Percentiles rank a stretch among this genome's conserved stretches.
Conservation (phyloP, 108 stramenopile genomes). For the Cyclotella atomus region DNA sequence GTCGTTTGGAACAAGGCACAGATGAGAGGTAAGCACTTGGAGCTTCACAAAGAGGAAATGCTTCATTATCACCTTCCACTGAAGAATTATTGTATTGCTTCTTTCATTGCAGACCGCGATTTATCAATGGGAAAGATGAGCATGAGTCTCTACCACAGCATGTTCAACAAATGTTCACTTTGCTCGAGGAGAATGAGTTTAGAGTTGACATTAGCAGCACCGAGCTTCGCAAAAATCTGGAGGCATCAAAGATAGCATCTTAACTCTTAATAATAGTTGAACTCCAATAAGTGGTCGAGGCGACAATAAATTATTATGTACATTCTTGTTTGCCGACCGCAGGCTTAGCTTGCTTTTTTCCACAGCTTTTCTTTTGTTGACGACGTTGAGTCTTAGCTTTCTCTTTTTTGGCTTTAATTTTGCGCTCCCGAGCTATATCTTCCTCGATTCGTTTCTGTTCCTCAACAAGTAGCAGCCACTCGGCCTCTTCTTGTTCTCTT, state of each 20-base stretch:
- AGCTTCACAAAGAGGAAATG: too few relatives aligned
- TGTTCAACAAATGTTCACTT: slow-evolving; percentile 67
- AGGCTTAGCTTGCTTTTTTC: too few relatives aligned
- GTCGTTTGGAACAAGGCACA: slow-evolving; percentile 66
- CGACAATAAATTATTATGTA: too few relatives aligned
- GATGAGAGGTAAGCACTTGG: slow-evolving; percentile 29
- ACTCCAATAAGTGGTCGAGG: too few relatives aligned
- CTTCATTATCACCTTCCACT: too few relatives aligned
- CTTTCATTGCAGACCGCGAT: slow-evolving; percentile 23
- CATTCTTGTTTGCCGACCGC: too few relatives aligned
- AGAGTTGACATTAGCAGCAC: slow-evolving; percentile 80
- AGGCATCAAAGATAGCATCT: too few relatives aligned
- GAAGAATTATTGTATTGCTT: too few relatives aligned
- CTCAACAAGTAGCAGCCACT: slow-evolving; percentile 60
- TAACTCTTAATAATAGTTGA: too few relatives aligned
- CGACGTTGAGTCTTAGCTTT: slow-evolving; percentile 19
- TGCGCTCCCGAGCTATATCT: slow-evolving; percentile 52
- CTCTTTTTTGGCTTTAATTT: slow-evolving; percentile 40
- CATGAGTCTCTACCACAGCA: slow-evolving; percentile 57
- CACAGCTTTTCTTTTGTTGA: slow-evolving; percentile 16
- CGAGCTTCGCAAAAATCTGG: slow-evolving; percentile 59
- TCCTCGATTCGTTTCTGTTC: slow-evolving; percentile 78
- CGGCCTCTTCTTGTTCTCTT: slow-evolving; percentile 53
- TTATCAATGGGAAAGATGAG: slow-evolving; percentile 74
- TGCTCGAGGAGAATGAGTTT: slow-evolving; percentile 75